Evolutionary conservation across 1,284 basidiomycete genomes (phyloP).

Genomic region (Marasmius tenuissimus): DNA sequence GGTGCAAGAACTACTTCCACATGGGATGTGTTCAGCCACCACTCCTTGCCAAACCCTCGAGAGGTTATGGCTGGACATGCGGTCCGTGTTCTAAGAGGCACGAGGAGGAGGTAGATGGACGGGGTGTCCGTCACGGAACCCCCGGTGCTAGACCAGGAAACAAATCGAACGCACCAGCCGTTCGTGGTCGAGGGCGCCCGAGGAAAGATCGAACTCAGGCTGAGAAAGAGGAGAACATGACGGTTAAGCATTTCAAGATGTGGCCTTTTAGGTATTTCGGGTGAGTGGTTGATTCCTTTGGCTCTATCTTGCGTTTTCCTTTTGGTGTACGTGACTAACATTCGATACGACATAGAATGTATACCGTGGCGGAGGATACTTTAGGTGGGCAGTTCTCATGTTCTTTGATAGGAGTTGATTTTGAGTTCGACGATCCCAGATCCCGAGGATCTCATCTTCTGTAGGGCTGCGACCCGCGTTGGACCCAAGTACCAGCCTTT

Average conservation of each 20-base stretch:
- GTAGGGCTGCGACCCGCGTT: conserved; percentile 84
- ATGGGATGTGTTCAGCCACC: conserved; percentile 95
- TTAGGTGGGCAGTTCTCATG: conserved; percentile 55
- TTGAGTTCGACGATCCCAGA: conserved; percentile 45
- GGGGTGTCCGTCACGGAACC: conserved; percentile 57
- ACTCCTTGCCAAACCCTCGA: conserved; percentile 90
- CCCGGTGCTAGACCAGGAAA: conserved; percentile 45
- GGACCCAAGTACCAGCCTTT: conserved; percentile 85
- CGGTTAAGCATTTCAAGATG: conserved; percentile 83
- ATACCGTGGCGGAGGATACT: conserved; percentile 91
- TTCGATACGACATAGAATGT: conserved; percentile 51
- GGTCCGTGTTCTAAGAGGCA: conserved; percentile 88
- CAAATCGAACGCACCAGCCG: conserved; percentile 70
- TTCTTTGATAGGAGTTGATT: conserved; percentile 9
- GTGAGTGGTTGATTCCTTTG: conserved; percentile 45
- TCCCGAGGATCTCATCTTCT: conserved; percentile 93
- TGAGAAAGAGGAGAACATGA: conserved; percentile 74
- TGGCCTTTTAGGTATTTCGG: conserved; percentile 98
- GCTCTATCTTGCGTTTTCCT: conserved; percentile 6
- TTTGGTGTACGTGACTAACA: conserved; percentile 9
- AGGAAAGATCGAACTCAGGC: conserved; percentile 67
- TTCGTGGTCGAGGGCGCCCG: conserved; percentile 67
- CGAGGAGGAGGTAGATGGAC: conserved; percentile 84
- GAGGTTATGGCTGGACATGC: conserved; percentile 98
- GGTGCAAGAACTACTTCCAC: conserved; percentile 94